phyloP scores from a whole-genome alignment of 176 grass and related monocot genomes.

The Musa acuminata region DNA sequence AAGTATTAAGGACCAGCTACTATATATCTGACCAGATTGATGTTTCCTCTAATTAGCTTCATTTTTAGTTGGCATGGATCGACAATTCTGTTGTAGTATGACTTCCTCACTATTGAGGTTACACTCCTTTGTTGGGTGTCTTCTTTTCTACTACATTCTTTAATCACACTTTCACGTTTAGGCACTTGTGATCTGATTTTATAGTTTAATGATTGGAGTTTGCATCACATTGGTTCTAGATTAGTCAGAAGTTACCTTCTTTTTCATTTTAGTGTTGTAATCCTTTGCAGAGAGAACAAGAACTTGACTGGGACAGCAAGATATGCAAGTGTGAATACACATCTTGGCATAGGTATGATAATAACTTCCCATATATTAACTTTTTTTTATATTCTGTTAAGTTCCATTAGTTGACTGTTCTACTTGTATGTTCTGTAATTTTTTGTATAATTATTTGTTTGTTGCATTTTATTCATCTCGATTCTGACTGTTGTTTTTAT shows the following conservation, averaged over 20 bases:
- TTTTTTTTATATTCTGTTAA: not conserved
- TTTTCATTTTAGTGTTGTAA: slow-evolving; percentile 20
- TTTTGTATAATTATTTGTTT: not conserved
- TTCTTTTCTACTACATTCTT: too few species aligned
- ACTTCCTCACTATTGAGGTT: too few species aligned
- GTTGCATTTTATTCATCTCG: not conserved
- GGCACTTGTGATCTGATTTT: too few species aligned
- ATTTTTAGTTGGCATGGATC: too few species aligned
- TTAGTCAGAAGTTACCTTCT: not conserved
- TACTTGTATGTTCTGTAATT: slow-evolving; percentile 1
- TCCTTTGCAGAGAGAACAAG: slow-evolving; percentile 76
- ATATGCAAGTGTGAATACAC: slow-evolving; percentile 91
- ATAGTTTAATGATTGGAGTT: too few species aligned
- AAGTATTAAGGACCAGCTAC: too few species aligned
- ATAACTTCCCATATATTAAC: not conserved
- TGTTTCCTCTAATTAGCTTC: too few species aligned
- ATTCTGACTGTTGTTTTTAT: slow-evolving; percentile 16
- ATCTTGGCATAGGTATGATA: slow-evolving; percentile 76
- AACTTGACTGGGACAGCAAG: slow-evolving; percentile 88
- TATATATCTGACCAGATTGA: too few species aligned
- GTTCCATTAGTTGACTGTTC: not conserved
- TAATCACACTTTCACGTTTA: too few species aligned
- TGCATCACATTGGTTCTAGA: too few species aligned
- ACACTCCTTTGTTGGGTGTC: too few species aligned
- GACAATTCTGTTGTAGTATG: too few species aligned